phyloP scores from a whole-genome alignment of 2,329 filamentous ascomycete genomes.

The Xenoacremonium recifei region DNA sequence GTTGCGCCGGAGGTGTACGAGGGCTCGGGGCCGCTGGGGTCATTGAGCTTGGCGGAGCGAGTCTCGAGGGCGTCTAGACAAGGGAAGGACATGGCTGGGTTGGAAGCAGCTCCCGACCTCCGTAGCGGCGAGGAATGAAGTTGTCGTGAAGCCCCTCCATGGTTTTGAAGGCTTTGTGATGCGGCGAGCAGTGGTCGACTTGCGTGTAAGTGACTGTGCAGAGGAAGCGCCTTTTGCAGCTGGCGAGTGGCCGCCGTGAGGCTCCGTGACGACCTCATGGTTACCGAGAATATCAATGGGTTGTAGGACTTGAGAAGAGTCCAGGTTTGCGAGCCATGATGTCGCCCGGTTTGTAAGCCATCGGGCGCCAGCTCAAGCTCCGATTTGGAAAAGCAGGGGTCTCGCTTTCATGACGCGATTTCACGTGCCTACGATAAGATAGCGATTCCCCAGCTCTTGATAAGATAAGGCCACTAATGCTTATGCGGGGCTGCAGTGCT shows the following conservation, averaged over 20 bases:
- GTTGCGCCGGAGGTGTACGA: constrained; percentile 92
- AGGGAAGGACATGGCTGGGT: constrained; percentile 85
- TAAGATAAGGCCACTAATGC: too few species aligned
- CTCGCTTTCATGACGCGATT: constrained; percentile 23
- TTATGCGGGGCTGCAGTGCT: too few species aligned
- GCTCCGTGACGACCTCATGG: constrained; percentile 22
- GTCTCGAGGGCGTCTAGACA: constrained; percentile 84
- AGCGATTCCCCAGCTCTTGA: too few species aligned
- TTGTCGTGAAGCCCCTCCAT: constrained; percentile 12
- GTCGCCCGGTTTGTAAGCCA: constrained; percentile 24
- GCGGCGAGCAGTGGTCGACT: constrained; percentile 5
- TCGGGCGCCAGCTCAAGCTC: not conserved
- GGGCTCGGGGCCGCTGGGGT: constrained; percentile 78
- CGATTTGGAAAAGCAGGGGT: constrained; percentile 14
- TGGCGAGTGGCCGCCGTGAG: constrained; percentile 18
- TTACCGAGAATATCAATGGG: constrained; percentile 2
- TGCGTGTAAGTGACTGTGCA: constrained; percentile 1
- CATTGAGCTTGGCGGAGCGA: constrained; percentile 66
- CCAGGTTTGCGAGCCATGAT: constrained; percentile 1
- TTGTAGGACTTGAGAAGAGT: too few species aligned
- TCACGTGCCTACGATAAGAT: constrained; percentile 23
- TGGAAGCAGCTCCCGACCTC: constrained; percentile 53
- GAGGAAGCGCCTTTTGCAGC: constrained; percentile 9
- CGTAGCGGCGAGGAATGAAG: constrained; percentile 20
- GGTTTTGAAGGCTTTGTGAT: constrained; percentile 1